Conservation (phyloP, 2,329 filamentous ascomycete species). For the Colletotrichum sp. region DNA sequence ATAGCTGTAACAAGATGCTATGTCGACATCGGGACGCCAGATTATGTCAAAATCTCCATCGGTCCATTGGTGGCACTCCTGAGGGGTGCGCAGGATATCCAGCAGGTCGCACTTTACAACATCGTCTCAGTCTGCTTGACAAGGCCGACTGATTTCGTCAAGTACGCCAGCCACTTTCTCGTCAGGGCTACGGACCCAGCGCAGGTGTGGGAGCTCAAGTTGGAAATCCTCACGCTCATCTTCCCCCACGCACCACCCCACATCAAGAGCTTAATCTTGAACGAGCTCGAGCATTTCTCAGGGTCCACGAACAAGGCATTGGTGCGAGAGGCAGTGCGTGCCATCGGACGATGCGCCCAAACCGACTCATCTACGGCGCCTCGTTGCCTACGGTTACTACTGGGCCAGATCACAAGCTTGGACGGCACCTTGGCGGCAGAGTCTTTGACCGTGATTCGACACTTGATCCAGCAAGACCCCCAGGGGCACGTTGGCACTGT, state of each 20-base stretch:
- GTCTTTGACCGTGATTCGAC: conserved; percentile 91
- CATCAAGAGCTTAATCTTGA: conserved; percentile 85
- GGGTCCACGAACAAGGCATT: conserved; percentile 71
- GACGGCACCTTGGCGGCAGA: conserved; percentile 91
- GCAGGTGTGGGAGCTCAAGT: conserved; percentile 87
- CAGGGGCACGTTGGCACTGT: conserved; percentile 83
- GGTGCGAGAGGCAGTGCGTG: conserved; percentile 87
- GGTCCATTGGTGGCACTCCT: conserved; percentile 88
- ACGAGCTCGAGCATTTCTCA: conserved; percentile 93
- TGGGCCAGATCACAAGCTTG: conserved; percentile 86
- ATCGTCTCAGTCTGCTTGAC: conserved; percentile 90
- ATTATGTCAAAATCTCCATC: conserved; percentile 76
- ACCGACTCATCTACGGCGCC: conserved; percentile 72
- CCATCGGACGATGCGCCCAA: conserved; percentile 93
- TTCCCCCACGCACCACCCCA: conserved; percentile 82
- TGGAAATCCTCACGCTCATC: conserved; percentile 88
- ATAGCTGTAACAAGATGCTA: conserved; percentile 87
- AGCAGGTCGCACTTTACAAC: conserved; percentile 90
- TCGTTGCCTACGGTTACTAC: conserved; percentile 80
- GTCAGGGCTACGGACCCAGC: conserved; percentile 80
- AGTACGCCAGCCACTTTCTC: conserved; percentile 88
- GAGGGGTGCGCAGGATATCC: conserved; percentile 83
- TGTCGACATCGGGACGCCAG: conserved; percentile 79
- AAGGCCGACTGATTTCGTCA: conserved; percentile 81
- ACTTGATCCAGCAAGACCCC: conserved; percentile 92